Evolutionary conservation across 371 early-diverging fungal genomes (phyloP), one percentile per base, ranked within the genome.

Genomic region (Conidiobolus incongruus): DNA sequence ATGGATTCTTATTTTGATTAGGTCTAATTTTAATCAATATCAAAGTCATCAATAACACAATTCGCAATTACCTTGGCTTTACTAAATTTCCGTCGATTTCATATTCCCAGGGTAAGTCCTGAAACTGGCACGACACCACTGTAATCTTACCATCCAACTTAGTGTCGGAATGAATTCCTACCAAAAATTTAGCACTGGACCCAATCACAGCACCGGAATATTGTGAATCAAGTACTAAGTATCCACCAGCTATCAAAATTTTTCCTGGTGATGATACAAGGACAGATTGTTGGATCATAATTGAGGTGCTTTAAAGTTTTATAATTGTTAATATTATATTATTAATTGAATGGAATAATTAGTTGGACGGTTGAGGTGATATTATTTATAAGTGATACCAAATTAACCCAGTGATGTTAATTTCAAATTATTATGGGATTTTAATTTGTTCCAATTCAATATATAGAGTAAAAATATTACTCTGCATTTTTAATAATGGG

Each of bases 181-280:
- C 68, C 49, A 81, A 82, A 52, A 95, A 87, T 17, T 89, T 66
- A 4, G 94, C 67, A 35, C 73, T 66, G 1, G 85, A 75, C 12
- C 78, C 81, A 16, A 90, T 62, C 2, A 91, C 90, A 7, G 87
- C 60, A 5, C 94, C 96, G 7, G 60, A 55, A 58, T 74, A 81
- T 8, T 51, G 55, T 31, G 66, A 74, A 49, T 90, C 89, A 2
- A 95, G 66, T 1, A 95, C 89, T 0, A 93, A 68, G 55, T 95
- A 95, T n/a, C 96, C 96, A 34, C 96, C 96, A 1, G 74, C 61
- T 1, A 93, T 36, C 6, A 95, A 75, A 4, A 91, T 94, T 55
- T 95, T 95, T 12, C 96, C 96, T 1, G 93, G 91, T 1, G 90
- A 84, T 15, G 88, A 85, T 3, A 75, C 74, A 36, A 78, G 13